Evolutionary conservation across 352 stramenopile species (phyloP).

Genomic region (Lagenidium sp.): DNA sequence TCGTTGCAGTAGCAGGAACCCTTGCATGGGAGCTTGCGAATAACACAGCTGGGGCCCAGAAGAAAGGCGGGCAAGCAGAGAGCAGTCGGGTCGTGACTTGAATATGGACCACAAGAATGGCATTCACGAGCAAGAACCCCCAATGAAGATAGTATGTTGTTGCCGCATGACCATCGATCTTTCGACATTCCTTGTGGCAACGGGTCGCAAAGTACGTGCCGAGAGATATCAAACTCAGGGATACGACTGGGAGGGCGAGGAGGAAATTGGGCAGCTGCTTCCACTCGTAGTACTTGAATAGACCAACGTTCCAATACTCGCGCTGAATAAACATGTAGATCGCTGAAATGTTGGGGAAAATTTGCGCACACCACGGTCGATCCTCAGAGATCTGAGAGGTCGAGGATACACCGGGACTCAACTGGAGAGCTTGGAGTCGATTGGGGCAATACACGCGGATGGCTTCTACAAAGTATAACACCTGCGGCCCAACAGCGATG

Average conservation of each 20-base stretch:
- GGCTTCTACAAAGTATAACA: conserved; percentile 56
- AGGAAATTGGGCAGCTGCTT: conserved; percentile 95
- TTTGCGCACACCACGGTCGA: conserved; percentile 57
- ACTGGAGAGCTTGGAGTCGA: conserved; percentile 12
- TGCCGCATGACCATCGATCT: neutral
- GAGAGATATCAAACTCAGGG: conserved; percentile 46
- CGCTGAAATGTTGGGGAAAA: conserved; percentile 65
- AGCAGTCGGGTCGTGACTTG: conserved; percentile 81
- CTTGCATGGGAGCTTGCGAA: conserved; percentile 2
- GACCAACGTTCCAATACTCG: conserved; percentile 94
- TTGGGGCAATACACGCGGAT: conserved; percentile 60
- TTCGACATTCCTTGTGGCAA: no score
- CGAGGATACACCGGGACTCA: neutral
- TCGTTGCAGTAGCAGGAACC: conserved; percentile 19
- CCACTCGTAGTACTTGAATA: conserved; percentile 90
- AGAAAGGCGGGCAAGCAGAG: conserved; percentile 62
- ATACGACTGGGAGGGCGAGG: conserved; percentile 83
- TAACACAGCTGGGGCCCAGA: conserved; percentile 70
- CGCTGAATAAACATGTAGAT: conserved; percentile 94
- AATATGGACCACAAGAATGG: conserved; percentile 74
- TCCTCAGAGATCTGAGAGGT: conserved; percentile 17
- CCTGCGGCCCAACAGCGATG: conserved; percentile 50
- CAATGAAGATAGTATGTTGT: conserved; percentile 63
- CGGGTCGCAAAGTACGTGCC: neutral
- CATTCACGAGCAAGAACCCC: conserved; percentile 68